phyloP scores from a whole-genome alignment of 805 yeast species.

The Lachancea cidri region DNA sequence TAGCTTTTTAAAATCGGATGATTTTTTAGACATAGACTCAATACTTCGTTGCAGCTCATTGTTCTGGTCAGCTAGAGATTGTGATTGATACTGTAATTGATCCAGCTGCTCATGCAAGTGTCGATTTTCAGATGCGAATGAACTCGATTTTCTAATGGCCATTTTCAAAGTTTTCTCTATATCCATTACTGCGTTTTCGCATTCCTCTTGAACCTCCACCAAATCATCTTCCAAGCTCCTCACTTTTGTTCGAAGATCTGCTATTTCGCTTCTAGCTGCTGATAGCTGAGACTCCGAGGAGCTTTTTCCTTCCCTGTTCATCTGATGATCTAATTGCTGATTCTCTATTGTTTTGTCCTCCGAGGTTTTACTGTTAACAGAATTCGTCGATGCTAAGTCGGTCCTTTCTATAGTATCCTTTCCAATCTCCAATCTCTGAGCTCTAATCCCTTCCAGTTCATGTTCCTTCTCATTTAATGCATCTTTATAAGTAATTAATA shows the following conservation, averaged over 20 bases:
- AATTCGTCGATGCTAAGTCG: too few relatives aligned
- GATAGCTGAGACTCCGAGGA: not conserved
- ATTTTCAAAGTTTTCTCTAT: slow-evolving; percentile 15
- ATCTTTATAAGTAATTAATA: slow-evolving; percentile 12
- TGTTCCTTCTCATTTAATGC: slow-evolving; percentile 14
- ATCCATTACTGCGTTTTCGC: slow-evolving; percentile 26
- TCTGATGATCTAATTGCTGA: slow-evolving; percentile 1
- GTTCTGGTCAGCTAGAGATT: slow-evolving; percentile 22
- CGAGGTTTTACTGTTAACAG: too few relatives aligned
- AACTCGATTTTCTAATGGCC: slow-evolving; percentile 11
- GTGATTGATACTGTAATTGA: slow-evolving; percentile 11
- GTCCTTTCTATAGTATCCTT: slow-evolving; percentile 5
- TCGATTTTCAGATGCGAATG: slow-evolving; percentile 13
- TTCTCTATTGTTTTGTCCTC: too few relatives aligned
- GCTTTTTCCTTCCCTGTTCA: slow-evolving; percentile 2
- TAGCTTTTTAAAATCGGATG: slow-evolving; percentile 7
- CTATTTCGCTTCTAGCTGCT: slow-evolving; percentile 1
- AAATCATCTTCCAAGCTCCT: slow-evolving; percentile 19
- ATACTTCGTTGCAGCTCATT: slow-evolving; percentile 19
- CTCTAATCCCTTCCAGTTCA: too few relatives aligned
- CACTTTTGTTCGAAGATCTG: slow-evolving; percentile 8
- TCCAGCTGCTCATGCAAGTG: slow-evolving; percentile 10
- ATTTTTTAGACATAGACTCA: slow-evolving; percentile 25
- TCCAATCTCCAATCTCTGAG: not conserved
- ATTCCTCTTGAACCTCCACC: slow-evolving; percentile 18